phyloP scores from a whole-genome alignment of 2,329 filamentous ascomycete genomes.

The Lachnum nothofagi region DNA sequence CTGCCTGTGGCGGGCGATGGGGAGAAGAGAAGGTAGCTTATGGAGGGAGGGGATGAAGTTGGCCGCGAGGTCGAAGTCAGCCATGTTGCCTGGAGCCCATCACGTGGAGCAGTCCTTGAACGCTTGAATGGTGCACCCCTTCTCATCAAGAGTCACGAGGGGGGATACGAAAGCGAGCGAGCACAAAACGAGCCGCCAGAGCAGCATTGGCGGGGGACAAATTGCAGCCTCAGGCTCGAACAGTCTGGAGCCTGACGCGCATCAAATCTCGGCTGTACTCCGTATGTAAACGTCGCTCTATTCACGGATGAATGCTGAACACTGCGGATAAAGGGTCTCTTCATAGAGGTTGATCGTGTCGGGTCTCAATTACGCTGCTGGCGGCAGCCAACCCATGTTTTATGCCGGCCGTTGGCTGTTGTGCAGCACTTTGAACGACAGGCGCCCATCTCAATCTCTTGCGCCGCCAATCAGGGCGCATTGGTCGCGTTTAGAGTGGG shows the following conservation, averaged over 20 bases:
- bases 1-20: constrained; percentile 78
- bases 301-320: neutral
- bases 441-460: constrained; percentile 15
- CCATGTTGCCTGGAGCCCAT: constrained; percentile 26
- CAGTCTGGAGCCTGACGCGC: too few species aligned
- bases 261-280: too few species aligned
- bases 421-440: neutral
- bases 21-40: constrained; percentile 76
- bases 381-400: neutral
- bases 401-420: neutral
- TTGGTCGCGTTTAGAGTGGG: neutral
- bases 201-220: neutral
- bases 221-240: neutral
- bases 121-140: neutral
- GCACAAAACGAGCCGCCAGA: neutral
- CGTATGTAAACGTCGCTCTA: too few species aligned
- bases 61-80: constrained; percentile 51
- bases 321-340: too few species aligned
- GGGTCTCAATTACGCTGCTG: neutral
- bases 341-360: too few species aligned
- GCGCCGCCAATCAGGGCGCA: constrained; percentile 4
- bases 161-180: neutral
- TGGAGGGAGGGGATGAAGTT: constrained; percentile 75
- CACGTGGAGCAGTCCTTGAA: neutral
- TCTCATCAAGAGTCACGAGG: neutral